These are phyloP conservation scores for Leccinum solheimii DNA, from an alignment of 1,284 basidiomycete species.

Conservation along the genomic window DNA sequence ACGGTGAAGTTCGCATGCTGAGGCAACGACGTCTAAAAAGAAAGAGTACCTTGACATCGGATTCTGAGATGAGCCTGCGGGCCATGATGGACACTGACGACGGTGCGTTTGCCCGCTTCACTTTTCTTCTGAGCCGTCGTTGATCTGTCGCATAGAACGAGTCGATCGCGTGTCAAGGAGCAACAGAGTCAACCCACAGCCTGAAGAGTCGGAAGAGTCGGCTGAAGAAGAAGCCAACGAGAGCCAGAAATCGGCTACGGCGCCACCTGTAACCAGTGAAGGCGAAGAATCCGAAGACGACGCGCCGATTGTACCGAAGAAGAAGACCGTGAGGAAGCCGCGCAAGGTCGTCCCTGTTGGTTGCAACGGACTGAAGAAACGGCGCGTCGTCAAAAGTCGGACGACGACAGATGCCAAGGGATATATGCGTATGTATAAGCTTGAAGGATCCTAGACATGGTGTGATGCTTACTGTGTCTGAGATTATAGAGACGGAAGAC, in stretches of 20 bases:
- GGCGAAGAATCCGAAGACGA: slow-evolving; percentile 32
- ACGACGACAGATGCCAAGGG: slow-evolving; percentile 61
- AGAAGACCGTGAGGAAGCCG: slow-evolving; percentile 43
- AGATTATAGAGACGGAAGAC: slow-evolving; percentile 62
- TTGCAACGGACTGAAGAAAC: slow-evolving; percentile 71
- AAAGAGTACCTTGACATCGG: slow-evolving; percentile 23
- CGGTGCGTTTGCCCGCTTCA: slow-evolving; percentile 40
- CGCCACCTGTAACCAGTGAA: slow-evolving; percentile 29
- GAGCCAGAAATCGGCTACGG: slow-evolving; percentile 14
- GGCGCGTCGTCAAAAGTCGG: slow-evolving; percentile 58
- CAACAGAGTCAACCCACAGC: slow-evolving; percentile 2
- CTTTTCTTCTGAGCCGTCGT: background rate
- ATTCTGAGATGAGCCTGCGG: slow-evolving; percentile 45
- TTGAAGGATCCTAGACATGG: background rate
- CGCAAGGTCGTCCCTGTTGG: slow-evolving; percentile 69
- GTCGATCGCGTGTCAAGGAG: slow-evolving; percentile 45
- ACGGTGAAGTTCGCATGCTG: slow-evolving; percentile 37
- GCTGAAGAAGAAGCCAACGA: slow-evolving; percentile 17
- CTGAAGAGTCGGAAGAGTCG: slow-evolving; percentile 29
- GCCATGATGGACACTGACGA: slow-evolving; percentile 80
- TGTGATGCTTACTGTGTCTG: background rate
- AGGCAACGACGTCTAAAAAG: slow-evolving; percentile 22
- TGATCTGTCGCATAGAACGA: slow-evolving; percentile 36
- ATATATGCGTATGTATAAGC: slow-evolving; percentile 57
- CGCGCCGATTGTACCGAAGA: slow-evolving; percentile 43